Evolutionary conservation across 2,329 filamentous ascomycete genomes (phyloP).

Genomic region (Calonectria pauciramosa): DNA sequence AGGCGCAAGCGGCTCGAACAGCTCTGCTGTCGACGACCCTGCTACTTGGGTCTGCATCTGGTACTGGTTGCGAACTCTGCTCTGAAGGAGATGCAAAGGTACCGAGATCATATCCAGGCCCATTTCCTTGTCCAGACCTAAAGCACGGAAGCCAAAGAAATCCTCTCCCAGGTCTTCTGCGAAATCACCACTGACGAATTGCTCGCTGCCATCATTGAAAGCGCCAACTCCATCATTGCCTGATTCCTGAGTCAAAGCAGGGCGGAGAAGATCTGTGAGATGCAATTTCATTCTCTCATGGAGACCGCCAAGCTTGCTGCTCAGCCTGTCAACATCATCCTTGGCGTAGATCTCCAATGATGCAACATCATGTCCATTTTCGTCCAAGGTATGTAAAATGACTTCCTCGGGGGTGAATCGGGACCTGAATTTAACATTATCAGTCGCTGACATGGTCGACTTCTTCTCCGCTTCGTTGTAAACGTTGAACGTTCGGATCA

Average conservation of each 20-base stretch:
- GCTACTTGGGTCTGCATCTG: constrained; percentile 80
- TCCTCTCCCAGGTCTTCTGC: constrained; percentile 98
- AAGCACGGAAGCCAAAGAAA: constrained; percentile 97
- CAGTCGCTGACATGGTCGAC: constrained; percentile 59
- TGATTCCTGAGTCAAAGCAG: constrained; percentile 81
- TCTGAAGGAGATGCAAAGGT: constrained; percentile 93
- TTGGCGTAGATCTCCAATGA: constrained; percentile 88
- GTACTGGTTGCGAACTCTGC: constrained; percentile 87
- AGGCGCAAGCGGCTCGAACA: constrained; percentile 77
- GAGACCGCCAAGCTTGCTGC: constrained; percentile 82
- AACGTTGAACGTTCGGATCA: constrained; percentile 82
- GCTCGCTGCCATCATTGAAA: constrained; percentile 97
- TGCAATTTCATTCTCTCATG: constrained; percentile 97
- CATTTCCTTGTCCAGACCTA: constrained; percentile 92
- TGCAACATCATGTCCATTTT: constrained; percentile 87
- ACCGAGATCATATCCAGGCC: constrained; percentile 90
- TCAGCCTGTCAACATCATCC: constrained; percentile 91
- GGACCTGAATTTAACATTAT: constrained; percentile 65
- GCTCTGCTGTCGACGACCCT: constrained; percentile 67
- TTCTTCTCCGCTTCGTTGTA: constrained; percentile 89
- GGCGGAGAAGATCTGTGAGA: constrained; percentile 91
- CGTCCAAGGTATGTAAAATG: constrained; percentile 85
- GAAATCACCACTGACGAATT: constrained; percentile 97
- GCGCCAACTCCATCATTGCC: constrained; percentile 88
- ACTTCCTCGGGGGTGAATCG: constrained; percentile 88